Base-by-base conservation (phyloP, 305 asterid species). In the Rubia balearica region DNA sequence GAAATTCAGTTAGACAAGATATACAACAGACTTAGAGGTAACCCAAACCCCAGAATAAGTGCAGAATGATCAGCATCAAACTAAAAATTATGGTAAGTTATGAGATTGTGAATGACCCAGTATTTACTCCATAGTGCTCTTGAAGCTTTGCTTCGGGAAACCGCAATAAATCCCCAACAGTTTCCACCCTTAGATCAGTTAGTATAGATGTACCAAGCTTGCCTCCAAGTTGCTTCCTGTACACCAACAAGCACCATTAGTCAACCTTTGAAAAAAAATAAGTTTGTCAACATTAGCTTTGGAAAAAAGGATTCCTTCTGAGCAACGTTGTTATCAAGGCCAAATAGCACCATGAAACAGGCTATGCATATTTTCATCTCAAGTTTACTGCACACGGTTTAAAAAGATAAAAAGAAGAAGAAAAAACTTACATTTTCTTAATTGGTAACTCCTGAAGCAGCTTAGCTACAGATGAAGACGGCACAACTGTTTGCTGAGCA, bases 171-270 rank as follows among this genome's bases (percentile, higher is more conserved):
- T 89, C 96, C 78, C 98, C 98, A 68, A 93, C 97, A 68, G 94
- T 89, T 77, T 86, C 81, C 72, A 89, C 90, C 33, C 85, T 85
- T 66, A 90, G 91, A 78, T 90, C 92, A 73, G 71, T 73, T 83
- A 89, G 96, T 82, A 93, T 79, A 65, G 92, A 85, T 78, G 87
- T 85, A 56, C 98, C 98, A 68, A 93, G 96, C 85, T 93, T 93
- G 74, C 98, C 98, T 16, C 98, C 98, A 40, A 93, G 97, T 76
- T 93, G 98, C 82, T 90, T 93, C 98, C 98, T 90, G 85, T 21
- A 82, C 72, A 61, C 49, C 10, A 5, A 40, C 19, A 68, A 10
- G 40, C 57, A 21, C 6, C 57, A 16, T 49, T 17, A 51, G 24
- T 51, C 59, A 17, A 19, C 24, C 59, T 6, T 51, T 21, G 46